phyloP scores from a whole-genome alignment of 2,329 filamentous ascomycete species.

The Trichophyton benhamiae region DNA sequence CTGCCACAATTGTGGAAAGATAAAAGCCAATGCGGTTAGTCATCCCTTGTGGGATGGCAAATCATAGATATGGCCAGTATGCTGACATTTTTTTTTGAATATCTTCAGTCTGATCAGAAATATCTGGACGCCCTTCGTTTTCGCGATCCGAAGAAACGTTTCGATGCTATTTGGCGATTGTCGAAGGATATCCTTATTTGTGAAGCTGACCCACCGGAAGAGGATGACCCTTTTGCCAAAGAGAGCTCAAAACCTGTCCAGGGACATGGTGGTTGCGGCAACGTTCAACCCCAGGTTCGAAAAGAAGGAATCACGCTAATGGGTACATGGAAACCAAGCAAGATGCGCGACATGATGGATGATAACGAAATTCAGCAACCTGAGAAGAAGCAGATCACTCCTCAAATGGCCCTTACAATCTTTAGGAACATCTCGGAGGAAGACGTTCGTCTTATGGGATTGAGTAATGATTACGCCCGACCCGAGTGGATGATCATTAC shows the following conservation, averaged over 20 bases:
- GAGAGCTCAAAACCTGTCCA: conserved; percentile 43
- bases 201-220: conserved; percentile 59
- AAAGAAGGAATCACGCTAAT: conserved; percentile 76
- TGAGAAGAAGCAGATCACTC: conserved; percentile 71
- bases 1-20: conserved; percentile 97
- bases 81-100: conserved; percentile 29
- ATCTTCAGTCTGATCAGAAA: conserved; percentile 62
- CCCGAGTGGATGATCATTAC: conserved; percentile 98
- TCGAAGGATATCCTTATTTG: conserved; percentile 83
- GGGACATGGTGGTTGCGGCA: conserved; percentile 84
- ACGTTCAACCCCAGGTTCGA: conserved; percentile 74
- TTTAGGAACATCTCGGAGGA: conserved; percentile 72
- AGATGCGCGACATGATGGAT: conserved; percentile 61
- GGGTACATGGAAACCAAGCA: conserved; percentile 58
- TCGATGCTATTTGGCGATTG: conserved; percentile 80
- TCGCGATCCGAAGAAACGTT: conserved; percentile 86
- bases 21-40: conserved; percentile 97
- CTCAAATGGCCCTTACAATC: conserved; percentile 72
- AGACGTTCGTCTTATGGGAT: conserved; percentile 73
- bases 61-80: conserved; percentile 38
- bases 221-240: conserved; percentile 57
- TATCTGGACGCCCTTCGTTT: conserved; percentile 71
- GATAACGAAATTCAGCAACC: conserved; percentile 48
- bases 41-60: conserved; percentile 47
- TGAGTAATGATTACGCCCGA: conserved; percentile 88